phyloP scores from a whole-genome alignment of 257 asterid species.

The Petrea volubilis region DNA sequence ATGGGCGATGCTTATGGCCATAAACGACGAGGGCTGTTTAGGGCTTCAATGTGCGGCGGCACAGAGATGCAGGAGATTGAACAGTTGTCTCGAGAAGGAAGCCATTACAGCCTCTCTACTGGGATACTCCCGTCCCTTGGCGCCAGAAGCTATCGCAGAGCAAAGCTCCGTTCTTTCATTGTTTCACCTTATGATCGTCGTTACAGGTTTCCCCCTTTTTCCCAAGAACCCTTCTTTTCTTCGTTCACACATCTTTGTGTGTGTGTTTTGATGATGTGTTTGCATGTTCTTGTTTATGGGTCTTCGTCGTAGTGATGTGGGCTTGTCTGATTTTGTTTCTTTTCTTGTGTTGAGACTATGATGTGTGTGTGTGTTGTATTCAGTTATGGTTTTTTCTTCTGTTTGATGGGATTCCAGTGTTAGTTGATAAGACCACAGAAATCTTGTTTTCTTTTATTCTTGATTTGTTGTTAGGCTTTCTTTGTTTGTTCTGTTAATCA shows the following conservation, averaged over 20 bases:
- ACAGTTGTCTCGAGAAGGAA: constrained; percentile 42
- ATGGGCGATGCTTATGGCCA: constrained; percentile 23
- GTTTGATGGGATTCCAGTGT: not conserved
- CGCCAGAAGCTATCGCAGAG: constrained; percentile 38
- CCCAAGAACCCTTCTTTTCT: not conserved
- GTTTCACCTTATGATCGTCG: constrained; percentile 56
- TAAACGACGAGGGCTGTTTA: constrained; percentile 14
- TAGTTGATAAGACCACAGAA: not conserved
- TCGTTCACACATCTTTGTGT: not conserved
- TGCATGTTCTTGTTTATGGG: constrained; percentile 1
- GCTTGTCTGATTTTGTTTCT: not conserved
- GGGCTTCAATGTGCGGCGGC: constrained; percentile 40
- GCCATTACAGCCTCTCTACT: constrained; percentile 48
- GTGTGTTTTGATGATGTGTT: not conserved
- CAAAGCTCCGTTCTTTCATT: constrained; percentile 43
- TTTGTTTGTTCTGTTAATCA: not conserved
- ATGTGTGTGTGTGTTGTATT: too few relatives aligned
- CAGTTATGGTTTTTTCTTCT: not conserved
- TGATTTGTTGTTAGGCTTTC: not conserved
- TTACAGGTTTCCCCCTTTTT: constrained; percentile 41
- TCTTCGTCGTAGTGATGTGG: not conserved
- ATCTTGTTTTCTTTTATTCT: not conserved
- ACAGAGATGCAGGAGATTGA: constrained; percentile 32
- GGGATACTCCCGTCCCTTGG: constrained; percentile 63
- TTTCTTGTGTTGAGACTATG: not conserved